These are phyloP conservation scores for Grosmannia huntii DNA, from an alignment of 2,329 filamentous ascomycete species.

Conservation along the genomic window DNA sequence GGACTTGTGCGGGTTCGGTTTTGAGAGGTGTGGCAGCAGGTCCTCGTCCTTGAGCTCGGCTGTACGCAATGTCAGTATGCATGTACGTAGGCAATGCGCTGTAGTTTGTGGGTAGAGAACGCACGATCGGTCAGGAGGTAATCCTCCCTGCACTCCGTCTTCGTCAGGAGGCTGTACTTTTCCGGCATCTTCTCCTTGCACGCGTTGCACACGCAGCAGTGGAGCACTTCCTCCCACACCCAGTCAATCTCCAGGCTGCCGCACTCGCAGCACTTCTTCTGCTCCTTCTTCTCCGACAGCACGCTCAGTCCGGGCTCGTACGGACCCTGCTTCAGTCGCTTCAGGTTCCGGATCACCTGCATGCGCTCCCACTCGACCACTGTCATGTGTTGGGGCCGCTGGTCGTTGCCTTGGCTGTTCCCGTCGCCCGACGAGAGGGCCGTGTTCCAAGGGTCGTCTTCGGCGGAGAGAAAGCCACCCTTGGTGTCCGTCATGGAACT, in stretches of 20 bases:
- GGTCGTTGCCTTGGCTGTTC: constrained; percentile 18
- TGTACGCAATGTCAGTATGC: constrained; percentile 18
- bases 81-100: neutral
- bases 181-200: constrained; percentile 89
- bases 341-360: constrained; percentile 60
- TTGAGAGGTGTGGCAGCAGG: constrained; percentile 73
- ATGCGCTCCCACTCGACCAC: constrained; percentile 81
- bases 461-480: constrained; percentile 80
- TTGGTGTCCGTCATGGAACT: constrained; percentile 97
- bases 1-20: constrained; percentile 88
- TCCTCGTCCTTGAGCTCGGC: constrained; percentile 84
- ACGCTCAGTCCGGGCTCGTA: constrained; percentile 84
- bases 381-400: constrained; percentile 79
- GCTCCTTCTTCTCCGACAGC: constrained; percentile 46
- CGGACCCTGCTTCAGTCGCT: constrained; percentile 62
- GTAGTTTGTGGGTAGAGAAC: neutral
- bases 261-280: constrained; percentile 76
- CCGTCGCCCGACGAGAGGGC: constrained; percentile 43
- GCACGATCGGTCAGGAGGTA: constrained; percentile 84
- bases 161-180: constrained; percentile 89
- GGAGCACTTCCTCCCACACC: constrained; percentile 82
- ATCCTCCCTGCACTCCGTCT: constrained; percentile 91
- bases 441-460: constrained; percentile 84
- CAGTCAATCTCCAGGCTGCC: constrained; percentile 78
- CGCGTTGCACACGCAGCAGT: constrained; percentile 57